Conservation (phyloP, 2,329 filamentous ascomycete species). For the Orbilia quercus region DNA sequence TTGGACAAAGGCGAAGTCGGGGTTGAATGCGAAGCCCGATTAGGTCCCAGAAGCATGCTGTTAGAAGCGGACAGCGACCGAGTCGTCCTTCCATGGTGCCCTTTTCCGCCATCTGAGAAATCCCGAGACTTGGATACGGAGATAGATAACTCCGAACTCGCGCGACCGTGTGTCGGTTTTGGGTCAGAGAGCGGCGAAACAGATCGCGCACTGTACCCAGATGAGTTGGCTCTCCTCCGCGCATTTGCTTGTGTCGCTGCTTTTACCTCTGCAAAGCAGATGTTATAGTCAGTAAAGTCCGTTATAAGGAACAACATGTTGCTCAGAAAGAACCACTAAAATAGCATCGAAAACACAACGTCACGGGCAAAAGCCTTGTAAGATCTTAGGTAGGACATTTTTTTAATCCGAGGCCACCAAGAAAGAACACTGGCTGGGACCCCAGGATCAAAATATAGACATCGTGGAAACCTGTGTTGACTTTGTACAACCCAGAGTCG, state of each 20-base stretch:
- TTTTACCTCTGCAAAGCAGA: conserved; percentile 57
- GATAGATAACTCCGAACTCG: conserved; percentile 75
- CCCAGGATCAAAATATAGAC: conserved; percentile 39
- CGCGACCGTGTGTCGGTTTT: conserved; percentile 69
- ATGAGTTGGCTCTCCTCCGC: conserved; percentile 70
- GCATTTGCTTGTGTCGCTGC: conserved; percentile 50
- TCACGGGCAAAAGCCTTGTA: conserved; percentile 1
- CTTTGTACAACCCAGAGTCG: conserved; percentile 35
- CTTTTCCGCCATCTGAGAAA: conserved; percentile 36
- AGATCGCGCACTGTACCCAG: conserved; percentile 67
- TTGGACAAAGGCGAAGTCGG: conserved; percentile 47
- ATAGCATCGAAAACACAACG: conserved; percentile 20
- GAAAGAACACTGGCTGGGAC: conserved; percentile 1
- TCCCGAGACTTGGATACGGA: conserved; percentile 61
- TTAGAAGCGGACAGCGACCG: conserved; percentile 43
- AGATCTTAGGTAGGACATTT: conserved; percentile 17
- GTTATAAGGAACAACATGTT: conserved; percentile 50
- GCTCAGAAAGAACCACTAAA: conserved; percentile 1
- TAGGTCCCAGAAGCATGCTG: conserved; percentile 36
- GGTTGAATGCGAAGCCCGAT: conserved; percentile 35
- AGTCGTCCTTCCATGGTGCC: conserved; percentile 35
- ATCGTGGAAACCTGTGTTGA: conserved; percentile 42
- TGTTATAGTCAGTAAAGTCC: conserved; percentile 50
- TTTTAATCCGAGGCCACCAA: conserved; percentile 17
- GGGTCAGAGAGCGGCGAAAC: conserved; percentile 65